Conservation (phyloP, 1,284 basidiomycete species). For the Ganoderma resinaceum region DNA sequence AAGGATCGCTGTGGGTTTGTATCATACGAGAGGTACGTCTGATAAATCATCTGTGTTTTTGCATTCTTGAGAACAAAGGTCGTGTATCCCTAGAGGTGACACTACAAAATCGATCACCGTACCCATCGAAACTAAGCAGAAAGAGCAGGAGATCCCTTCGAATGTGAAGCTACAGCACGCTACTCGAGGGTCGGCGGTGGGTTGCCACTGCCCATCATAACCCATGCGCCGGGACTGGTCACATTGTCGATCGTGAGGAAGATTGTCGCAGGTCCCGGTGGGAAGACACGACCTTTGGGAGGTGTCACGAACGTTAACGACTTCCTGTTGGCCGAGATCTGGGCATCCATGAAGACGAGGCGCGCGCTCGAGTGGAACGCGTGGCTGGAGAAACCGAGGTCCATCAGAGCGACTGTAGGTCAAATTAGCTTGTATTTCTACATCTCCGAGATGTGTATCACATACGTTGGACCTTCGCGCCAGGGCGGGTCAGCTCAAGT, state of each 20-base stretch:
- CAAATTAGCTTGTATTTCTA: neutral
- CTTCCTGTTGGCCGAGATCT: slow-evolving; percentile 42
- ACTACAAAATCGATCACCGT: neutral
- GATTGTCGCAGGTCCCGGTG: slow-evolving; percentile 56
- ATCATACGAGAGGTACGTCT: neutral
- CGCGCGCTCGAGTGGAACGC: slow-evolving; percentile 53
- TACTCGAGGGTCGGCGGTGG: slow-evolving; percentile 21
- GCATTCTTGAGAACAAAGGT: neutral
- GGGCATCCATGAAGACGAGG: slow-evolving; percentile 52
- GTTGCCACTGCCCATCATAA: slow-evolving; percentile 52
- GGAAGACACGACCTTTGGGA: slow-evolving; percentile 54
- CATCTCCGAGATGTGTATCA: neutral
- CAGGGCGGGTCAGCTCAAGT: slow-evolving; percentile 30
- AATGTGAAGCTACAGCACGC: neutral
- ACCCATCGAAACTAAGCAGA: neutral
- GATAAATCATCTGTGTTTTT: neutral
- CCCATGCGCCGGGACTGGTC: slow-evolving; percentile 49
- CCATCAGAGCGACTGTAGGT: slow-evolving; percentile 52
- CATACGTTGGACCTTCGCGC: slow-evolving; percentile 45
- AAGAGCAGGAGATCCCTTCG: neutral
- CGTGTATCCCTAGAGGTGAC: neutral
- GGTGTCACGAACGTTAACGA: slow-evolving; percentile 51
- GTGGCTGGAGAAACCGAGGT: slow-evolving; percentile 55
- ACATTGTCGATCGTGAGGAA: slow-evolving; percentile 57
- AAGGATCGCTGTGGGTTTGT: neutral